Percentiles rank a stretch among this genome's conserved stretches.
Conservation (phyloP, 2,329 filamentous ascomycete species). For the Claviceps fusiformis region DNA sequence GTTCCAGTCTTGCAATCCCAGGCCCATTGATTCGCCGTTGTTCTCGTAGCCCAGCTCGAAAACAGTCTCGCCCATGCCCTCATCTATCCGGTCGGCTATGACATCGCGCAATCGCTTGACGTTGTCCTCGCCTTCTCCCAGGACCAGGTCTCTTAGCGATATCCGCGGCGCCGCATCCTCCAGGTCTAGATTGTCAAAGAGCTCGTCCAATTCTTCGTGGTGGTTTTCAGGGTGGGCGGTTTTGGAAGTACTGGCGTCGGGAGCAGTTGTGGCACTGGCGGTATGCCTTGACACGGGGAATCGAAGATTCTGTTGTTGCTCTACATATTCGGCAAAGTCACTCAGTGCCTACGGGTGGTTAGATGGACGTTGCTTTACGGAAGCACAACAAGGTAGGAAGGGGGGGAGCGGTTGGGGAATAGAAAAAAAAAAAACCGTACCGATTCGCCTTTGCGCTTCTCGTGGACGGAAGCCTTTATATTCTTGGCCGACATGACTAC, state of each 20-base stretch:
- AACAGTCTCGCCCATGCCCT: slow-evolving; percentile 78
- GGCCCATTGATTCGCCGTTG: slow-evolving; percentile 70
- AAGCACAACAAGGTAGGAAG: neutral
- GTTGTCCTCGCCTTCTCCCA: slow-evolving; percentile 47
- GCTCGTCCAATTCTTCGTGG: slow-evolving; percentile 77
- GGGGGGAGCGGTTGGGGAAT: neutral
- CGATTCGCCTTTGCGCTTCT: slow-evolving; percentile 76
- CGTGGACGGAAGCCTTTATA: slow-evolving; percentile 54
- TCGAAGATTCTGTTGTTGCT: slow-evolving; percentile 74
- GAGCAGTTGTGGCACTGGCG: slow-evolving; percentile 14
- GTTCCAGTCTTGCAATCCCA: slow-evolving; percentile 64
- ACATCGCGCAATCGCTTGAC: slow-evolving; percentile 50
- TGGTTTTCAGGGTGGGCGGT: slow-evolving; percentile 26
- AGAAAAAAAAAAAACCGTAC: slow-evolving; percentile 32
- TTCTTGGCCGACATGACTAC: slow-evolving; percentile 39
- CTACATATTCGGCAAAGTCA: slow-evolving; percentile 96
- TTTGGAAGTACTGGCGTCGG: slow-evolving; percentile 13
- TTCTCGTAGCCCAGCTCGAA: slow-evolving; percentile 91
- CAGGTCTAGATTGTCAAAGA: slow-evolving; percentile 79
- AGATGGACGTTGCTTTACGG: neutral
- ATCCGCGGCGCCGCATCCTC: slow-evolving; percentile 54
- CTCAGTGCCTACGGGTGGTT: slow-evolving; percentile 49
- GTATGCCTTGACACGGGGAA: slow-evolving; percentile 31
- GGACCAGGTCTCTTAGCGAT: slow-evolving; percentile 62
- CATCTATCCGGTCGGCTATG: slow-evolving; percentile 55